A percentile compares a stretch with the other conserved stretches of the same genome.
phyloP scores from a whole-genome alignment of 768 basidiomycete genomes.

The Auricularia cornea region DNA sequence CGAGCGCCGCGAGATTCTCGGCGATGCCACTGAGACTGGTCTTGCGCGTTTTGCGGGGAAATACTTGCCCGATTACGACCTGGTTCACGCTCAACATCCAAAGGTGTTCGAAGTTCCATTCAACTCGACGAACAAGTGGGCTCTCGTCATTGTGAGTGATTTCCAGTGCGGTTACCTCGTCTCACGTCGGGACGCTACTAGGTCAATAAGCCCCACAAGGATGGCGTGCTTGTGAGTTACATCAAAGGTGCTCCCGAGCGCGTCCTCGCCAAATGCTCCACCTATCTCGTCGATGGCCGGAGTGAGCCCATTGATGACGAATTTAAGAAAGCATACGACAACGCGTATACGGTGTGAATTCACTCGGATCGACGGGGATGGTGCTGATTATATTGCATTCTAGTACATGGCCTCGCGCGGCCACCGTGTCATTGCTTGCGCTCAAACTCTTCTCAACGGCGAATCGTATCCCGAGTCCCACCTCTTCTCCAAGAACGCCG shows the following conservation, averaged over 20 bases:
- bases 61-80: slow-evolving; percentile 46
- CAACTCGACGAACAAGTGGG: slow-evolving; percentile 70
- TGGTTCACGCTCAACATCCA: slow-evolving; percentile 37
- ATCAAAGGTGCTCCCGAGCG: slow-evolving; percentile 68
- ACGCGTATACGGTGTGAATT: slow-evolving; percentile 47
- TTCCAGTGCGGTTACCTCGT: not conserved
- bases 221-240: slow-evolving; percentile 43
- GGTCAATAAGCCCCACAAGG: slow-evolving; percentile 47
- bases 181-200: slow-evolving; percentile 15
- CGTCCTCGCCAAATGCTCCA: slow-evolving; percentile 54
- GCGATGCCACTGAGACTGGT: slow-evolving; percentile 72
- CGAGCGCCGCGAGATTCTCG: slow-evolving; percentile 51
- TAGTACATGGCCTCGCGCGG: slow-evolving; percentile 77
- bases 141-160: slow-evolving; percentile 50
- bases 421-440: slow-evolving; percentile 67
- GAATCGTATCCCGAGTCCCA: slow-evolving; percentile 38
- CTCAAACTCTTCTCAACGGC: slow-evolving; percentile 46
- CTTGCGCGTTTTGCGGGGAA: slow-evolving; percentile 59
- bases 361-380: not conserved
- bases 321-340: slow-evolving; percentile 47
- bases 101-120: slow-evolving; percentile 71
- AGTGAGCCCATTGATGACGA: slow-evolving; percentile 42
- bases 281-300: slow-evolving; percentile 47
- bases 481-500: slow-evolving; percentile 41
- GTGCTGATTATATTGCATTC: slow-evolving; percentile 5